Percentiles rank a stretch among this genome's conserved stretches.
These are phyloP conservation scores for Aureobasidium pullulans DNA, from an alignment of 2,329 filamentous ascomycete genomes.

Conservation along the genomic window DNA sequence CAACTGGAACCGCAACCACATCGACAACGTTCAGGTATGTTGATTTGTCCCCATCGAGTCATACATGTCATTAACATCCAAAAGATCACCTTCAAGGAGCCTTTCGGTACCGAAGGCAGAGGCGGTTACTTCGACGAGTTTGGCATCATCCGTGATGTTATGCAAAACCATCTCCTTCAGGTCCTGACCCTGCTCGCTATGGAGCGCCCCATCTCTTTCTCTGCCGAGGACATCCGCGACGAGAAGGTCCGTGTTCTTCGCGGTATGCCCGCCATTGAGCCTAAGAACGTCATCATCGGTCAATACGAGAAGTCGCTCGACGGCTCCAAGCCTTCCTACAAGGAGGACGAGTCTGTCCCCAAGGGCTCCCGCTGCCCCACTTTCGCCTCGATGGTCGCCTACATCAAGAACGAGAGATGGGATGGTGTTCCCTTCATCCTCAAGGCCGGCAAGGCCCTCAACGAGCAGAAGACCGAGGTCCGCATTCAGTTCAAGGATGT, in stretches of 20 bases:
- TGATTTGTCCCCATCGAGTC: not conserved
- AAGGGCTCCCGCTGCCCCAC: constrained; percentile 96
- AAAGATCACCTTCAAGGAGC: constrained; percentile 95
- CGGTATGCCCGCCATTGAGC: constrained; percentile 88
- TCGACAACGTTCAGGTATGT: constrained; percentile 83
- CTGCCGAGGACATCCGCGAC: constrained; percentile 93
- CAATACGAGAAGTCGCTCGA: constrained; percentile 97
- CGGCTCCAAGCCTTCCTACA: constrained; percentile 93
- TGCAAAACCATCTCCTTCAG: constrained; percentile 98
- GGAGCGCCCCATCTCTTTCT: constrained; percentile 98
- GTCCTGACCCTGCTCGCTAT: constrained; percentile 93
- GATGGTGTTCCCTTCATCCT: constrained; percentile 98
- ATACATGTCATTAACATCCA: not conserved
- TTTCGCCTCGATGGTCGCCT: constrained; percentile 93
- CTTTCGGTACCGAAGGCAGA: constrained; percentile 94
- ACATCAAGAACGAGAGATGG: constrained; percentile 99
- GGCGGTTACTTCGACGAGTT: constrained; percentile 99
- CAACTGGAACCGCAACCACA: constrained; percentile 98
- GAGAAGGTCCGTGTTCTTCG: constrained; percentile 96
- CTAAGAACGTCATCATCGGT: constrained; percentile 99
- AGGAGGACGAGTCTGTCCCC: constrained; percentile 96
- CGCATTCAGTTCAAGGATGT: constrained; percentile 99
- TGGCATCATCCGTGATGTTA: constrained; percentile 97
- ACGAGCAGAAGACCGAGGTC: constrained; percentile 99
- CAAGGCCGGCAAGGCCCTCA: constrained; percentile 97